Evolutionary conservation across 164 flowering plant species (phyloP), one percentile per base, ranked within the genome.

Genomic region (Magnolia changhungtana): DNA sequence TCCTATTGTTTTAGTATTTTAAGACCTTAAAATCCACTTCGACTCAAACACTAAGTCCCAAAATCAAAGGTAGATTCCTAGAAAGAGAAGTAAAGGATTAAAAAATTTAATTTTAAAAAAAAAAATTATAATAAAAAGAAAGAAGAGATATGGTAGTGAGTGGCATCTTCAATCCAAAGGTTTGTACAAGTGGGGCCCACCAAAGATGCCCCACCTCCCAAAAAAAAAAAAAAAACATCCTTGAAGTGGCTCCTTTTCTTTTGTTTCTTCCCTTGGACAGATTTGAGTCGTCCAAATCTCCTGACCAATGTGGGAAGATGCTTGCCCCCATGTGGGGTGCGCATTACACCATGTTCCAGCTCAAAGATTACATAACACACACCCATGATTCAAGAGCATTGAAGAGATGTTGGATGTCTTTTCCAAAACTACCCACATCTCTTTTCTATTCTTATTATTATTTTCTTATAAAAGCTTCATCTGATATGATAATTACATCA

Each of bases 151-250:
- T 4, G 50, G 31, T 29, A 5, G 21, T 61, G 59, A 63, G 75
- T 63, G 51, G 52, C 49, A 63, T 73, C 27, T 73, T 23, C 67
- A 45, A 23, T 31, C 68, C 76, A 74, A 37, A 20, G 76, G 65
- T 63, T 74, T 64, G 0, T 21, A 16, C 58, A 64, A 74, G 76
- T 74, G 76, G 76, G 49, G 59, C 23, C 59, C 71, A 74, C 45
- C 70, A 13, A 20, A 6, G 18, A 37, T 50, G 16, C 67, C 27
- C 45, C 55, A 63, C 70, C 61, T 24, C 5, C 27, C 29, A 52
- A 18, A 50, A 71, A 55, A 27, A 52, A 24, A 0, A 27, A 27
- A 27, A 72, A 37, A 37, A 24, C 37, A 23, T 37, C 21, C 68
- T 21, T 65, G 24, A 13, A 19, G 63, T 24, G 21, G 68, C 29